Evolutionary conservation across 129 eudicot genomes (phyloP).

Genomic region (Scalesia atractyloides): DNA sequence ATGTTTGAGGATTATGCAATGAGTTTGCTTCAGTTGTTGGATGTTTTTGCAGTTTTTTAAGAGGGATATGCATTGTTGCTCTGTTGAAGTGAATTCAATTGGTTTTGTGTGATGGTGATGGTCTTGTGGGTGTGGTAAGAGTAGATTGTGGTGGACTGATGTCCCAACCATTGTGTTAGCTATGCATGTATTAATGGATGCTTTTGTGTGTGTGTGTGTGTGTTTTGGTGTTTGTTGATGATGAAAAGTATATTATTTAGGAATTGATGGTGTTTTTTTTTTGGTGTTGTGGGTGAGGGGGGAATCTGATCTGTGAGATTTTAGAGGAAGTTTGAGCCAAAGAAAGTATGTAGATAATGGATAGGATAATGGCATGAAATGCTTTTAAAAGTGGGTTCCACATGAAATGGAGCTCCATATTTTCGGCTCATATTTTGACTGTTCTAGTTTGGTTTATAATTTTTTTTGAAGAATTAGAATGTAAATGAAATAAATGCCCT

Average conservation of each 20-base stretch:
- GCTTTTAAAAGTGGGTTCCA: slow-evolving; percentile 35
- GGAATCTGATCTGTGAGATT: slow-evolving; percentile 53
- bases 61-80: slow-evolving; percentile 66
- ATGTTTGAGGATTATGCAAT: slow-evolving; percentile 59
- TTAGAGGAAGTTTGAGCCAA: slow-evolving; percentile 45
- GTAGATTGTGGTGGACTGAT: slow-evolving; percentile 63
- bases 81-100: slow-evolving; percentile 42
- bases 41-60: slow-evolving; percentile 61
- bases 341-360: slow-evolving; percentile 43
- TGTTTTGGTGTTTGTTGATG: background rate
- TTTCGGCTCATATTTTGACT: background rate
- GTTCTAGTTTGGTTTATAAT: too few relatives aligned
- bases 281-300: background rate
- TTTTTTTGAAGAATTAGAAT: too few relatives aligned
- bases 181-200: slow-evolving; percentile 20
- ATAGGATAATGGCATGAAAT: slow-evolving; percentile 48
- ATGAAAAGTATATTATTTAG: background rate
- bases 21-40: slow-evolving; percentile 68
- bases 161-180: slow-evolving; percentile 53
- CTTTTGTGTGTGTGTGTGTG: background rate
- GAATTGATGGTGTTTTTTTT: slow-evolving; percentile 16
- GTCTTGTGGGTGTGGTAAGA: slow-evolving; percentile 43
- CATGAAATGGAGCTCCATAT: slow-evolving; percentile 17
- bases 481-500: too few relatives aligned
- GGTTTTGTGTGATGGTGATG: slow-evolving; percentile 45